Percentiles rank a stretch among this genome's conserved stretches.
Evolutionary conservation across 352 stramenopile genomes (phyloP).

Genomic region (Phytophthora hibernalis): DNA sequence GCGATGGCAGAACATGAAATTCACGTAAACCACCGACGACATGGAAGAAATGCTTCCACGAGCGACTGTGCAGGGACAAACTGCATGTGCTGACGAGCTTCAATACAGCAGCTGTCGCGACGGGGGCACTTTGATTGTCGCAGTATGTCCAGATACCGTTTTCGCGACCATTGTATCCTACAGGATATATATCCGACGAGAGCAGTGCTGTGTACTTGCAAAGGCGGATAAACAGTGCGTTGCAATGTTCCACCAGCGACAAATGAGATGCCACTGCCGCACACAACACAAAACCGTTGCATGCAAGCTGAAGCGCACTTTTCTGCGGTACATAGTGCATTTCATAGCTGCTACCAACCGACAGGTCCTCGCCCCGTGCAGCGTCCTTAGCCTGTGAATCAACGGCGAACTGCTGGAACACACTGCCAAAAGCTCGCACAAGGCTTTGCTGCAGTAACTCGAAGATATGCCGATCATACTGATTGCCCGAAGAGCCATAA

Average conservation of each 20-base stretch:
- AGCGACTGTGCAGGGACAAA: conserved; percentile 51
- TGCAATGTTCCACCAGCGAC: conserved; percentile 60
- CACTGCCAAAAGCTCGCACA: conserved; percentile 65
- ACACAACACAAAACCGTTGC: conserved; percentile 78
- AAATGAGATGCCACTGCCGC: conserved; percentile 67
- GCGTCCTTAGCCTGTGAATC: conserved; percentile 61
- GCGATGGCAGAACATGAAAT: conserved; percentile 63
- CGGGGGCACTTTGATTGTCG: conserved; percentile 69
- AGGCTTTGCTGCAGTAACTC: conserved; percentile 62
- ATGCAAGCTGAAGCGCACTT: conserved; percentile 74
- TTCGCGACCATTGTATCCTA: conserved; percentile 62
- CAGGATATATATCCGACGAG: conserved; percentile 63
- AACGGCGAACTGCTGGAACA: conserved; percentile 78
- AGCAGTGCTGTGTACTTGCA: conserved; percentile 73
- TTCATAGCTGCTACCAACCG: conserved; percentile 34
- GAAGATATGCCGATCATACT: conserved; percentile 81
- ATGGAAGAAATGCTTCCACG: conserved; percentile 76
- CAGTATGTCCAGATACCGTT: conserved; percentile 72
- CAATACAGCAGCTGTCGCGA: conserved; percentile 74
- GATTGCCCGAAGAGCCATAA: conserved; percentile 37
- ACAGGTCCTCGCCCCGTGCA: conserved; percentile 31
- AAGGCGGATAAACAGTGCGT: conserved; percentile 65
- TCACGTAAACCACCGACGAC: conserved; percentile 65
- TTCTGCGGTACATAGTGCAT: conserved; percentile 75
- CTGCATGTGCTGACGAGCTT: conserved; percentile 74